A percentile compares a stretch with the other conserved stretches of the same genome.
Evolutionary conservation across 2,329 filamentous ascomycete species (phyloP).

Genomic region (Fusarium sp.): DNA sequence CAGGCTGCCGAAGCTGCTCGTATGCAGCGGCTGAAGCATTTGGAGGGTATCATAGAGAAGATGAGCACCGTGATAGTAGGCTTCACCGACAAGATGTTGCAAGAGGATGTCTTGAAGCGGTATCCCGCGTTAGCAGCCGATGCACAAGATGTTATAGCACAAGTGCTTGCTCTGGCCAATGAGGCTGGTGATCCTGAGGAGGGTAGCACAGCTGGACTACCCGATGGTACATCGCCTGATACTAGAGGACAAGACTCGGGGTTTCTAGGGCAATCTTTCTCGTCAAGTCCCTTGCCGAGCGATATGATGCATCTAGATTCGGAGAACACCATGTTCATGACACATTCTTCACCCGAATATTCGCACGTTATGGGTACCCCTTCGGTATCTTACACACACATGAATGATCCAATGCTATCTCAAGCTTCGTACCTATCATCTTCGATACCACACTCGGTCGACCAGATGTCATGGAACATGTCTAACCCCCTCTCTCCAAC

Average conservation of each 20-base stretch:
- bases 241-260: not conserved
- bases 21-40: not conserved
- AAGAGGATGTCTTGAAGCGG: not conserved
- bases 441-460: not conserved
- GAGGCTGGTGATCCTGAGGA: constrained; percentile 12
- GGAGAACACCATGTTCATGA: not conserved
- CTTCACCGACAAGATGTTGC: constrained; percentile 17
- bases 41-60: constrained; percentile 11
- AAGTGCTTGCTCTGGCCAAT: constrained; percentile 5
- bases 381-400: not conserved
- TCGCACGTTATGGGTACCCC: not conserved
- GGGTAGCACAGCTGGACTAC: rapidly evolving
- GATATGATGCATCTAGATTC: not conserved
- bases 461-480: not conserved
- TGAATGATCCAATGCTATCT: not conserved
- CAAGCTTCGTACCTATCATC: not conserved
- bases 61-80: constrained; percentile 15
- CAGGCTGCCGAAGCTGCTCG: constrained; percentile 10
- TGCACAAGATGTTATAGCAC: not conserved
- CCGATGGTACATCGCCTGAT: not conserved
- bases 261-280: not conserved
- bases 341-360: too few relatives aligned
- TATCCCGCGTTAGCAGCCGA: constrained; percentile 2
- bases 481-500: not conserved
- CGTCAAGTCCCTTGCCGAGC: too few relatives aligned